Percentiles rank a stretch among this genome's conserved stretches.
These are phyloP conservation scores for Wickerhamomyces ciferrii DNA, from an alignment of 805 yeast species.

Conservation along the genomic window DNA sequence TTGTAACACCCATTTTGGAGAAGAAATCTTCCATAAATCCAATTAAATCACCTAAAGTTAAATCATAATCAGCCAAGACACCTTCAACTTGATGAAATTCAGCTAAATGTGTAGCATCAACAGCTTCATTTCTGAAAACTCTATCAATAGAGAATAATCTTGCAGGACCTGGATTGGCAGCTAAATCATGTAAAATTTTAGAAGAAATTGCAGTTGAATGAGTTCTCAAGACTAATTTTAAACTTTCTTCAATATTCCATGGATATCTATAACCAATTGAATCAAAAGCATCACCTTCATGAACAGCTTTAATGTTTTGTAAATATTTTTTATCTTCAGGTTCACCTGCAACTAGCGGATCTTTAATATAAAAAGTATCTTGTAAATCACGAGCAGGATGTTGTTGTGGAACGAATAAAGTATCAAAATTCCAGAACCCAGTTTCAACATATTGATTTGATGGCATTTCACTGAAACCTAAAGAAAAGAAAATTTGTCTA, in stretches of 20 bases:
- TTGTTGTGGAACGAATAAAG: conserved; percentile 96
- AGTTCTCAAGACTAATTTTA: conserved; percentile 90
- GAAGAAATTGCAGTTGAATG: conserved; percentile 97
- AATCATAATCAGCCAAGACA: conserved; percentile 92
- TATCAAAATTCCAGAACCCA: conserved; percentile 98
- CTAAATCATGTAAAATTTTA: conserved; percentile 79
- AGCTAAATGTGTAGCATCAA: conserved; percentile 98
- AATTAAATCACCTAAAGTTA: conserved; percentile 92
- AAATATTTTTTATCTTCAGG: conserved; percentile 81
- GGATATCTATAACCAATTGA: conserved; percentile 98
- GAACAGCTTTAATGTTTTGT: conserved; percentile 76
- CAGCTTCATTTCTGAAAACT: conserved; percentile 99
- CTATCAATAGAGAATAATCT: conserved; percentile 95
- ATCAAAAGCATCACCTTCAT: conserved; percentile 85
- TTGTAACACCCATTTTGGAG: conserved; percentile 93
- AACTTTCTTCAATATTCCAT: conserved; percentile 90
- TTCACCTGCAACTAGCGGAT: conserved; percentile 73
- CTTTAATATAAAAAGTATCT: conserved; percentile 96
- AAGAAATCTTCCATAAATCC: conserved; percentile 98
- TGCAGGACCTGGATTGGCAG: conserved; percentile 82
- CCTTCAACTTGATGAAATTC: conserved; percentile 99
- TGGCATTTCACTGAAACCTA: conserved; percentile 99
- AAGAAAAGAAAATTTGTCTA: conserved; percentile 92
- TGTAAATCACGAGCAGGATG: conserved; percentile 99
- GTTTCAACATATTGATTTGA: conserved; percentile 96